These are phyloP conservation scores for Lactarius indigo DNA, from an alignment of 768 basidiomycete species.

Conservation along the genomic window DNA sequence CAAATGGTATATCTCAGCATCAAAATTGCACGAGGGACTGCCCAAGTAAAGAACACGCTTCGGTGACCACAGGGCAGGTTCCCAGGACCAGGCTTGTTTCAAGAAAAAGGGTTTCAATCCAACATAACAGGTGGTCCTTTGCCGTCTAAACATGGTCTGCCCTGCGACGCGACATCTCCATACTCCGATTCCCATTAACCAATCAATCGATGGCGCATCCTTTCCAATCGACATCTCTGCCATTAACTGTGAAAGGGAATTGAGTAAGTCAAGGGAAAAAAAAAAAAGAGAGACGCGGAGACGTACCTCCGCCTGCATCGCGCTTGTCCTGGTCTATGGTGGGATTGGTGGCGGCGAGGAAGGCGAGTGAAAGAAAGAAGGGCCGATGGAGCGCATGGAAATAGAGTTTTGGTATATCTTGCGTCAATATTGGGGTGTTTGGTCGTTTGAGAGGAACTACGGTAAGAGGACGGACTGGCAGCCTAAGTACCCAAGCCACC, in stretches of 20 bases:
- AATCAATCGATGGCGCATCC: background rate
- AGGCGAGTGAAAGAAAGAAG: background rate
- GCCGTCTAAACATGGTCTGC: background rate
- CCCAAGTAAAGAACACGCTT: too few relatives aligned
- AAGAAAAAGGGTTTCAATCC: background rate
- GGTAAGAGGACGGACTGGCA: background rate
- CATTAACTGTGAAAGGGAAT: background rate
- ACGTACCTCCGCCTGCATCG: background rate
- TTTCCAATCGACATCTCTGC: background rate
- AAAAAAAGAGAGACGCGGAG: background rate
- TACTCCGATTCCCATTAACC: background rate
- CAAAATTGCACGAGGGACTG: too few relatives aligned
- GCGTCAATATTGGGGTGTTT: background rate
- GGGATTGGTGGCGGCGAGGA: background rate
- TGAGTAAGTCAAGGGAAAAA: too few relatives aligned
- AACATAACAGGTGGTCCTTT: background rate
- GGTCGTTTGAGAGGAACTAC: background rate
- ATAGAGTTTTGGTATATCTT: background rate
- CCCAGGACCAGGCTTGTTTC: too few relatives aligned
- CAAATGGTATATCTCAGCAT: too few relatives aligned
- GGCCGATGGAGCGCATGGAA: background rate
- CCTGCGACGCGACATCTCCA: background rate
- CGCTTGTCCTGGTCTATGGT: background rate
- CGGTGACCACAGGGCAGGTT: too few relatives aligned
- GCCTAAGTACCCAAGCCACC: too few relatives aligned